phyloP scores from a whole-genome alignment of 306 rosid species.

The Gynostemma pentaphyllum region DNA sequence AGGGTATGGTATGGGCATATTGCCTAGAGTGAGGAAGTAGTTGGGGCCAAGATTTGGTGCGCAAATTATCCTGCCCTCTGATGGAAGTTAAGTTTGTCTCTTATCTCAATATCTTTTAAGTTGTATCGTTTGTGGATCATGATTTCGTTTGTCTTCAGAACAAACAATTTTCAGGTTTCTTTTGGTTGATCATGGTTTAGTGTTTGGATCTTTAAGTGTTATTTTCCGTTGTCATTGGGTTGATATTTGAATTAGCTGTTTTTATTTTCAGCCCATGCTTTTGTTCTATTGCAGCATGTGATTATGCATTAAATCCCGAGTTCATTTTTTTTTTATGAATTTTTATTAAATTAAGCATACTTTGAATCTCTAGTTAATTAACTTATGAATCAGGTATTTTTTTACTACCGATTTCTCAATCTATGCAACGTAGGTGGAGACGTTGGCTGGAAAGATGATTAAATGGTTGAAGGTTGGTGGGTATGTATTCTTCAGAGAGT shows the following conservation, averaged over 20 bases:
- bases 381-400: too few relatives aligned
- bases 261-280: not conserved
- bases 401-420: not conserved
- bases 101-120: too few relatives aligned
- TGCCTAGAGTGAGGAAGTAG: too few relatives aligned
- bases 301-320: not conserved
- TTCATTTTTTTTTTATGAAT: not conserved
- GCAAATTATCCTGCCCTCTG: too few relatives aligned
- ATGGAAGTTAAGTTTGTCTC: too few relatives aligned
- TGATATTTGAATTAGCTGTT: not conserved
- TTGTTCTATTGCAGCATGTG: not conserved
- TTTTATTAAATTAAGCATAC: not conserved
- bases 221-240: not conserved
- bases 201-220: not conserved
- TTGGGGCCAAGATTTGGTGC: too few relatives aligned
- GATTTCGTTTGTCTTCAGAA: too few relatives aligned
- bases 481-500: slow-evolving; percentile 75
- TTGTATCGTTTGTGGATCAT: too few relatives aligned
- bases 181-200: too few relatives aligned
- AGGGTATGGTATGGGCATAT: too few relatives aligned
- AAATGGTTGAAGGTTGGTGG: slow-evolving; percentile 90
- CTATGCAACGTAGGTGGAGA: slow-evolving; percentile 44
- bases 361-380: too few relatives aligned
- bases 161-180: too few relatives aligned
- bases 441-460: slow-evolving; percentile 61